Conservation (phyloP, 2,329 filamentous ascomycete species). For the Thermomyces lanuginosus region DNA sequence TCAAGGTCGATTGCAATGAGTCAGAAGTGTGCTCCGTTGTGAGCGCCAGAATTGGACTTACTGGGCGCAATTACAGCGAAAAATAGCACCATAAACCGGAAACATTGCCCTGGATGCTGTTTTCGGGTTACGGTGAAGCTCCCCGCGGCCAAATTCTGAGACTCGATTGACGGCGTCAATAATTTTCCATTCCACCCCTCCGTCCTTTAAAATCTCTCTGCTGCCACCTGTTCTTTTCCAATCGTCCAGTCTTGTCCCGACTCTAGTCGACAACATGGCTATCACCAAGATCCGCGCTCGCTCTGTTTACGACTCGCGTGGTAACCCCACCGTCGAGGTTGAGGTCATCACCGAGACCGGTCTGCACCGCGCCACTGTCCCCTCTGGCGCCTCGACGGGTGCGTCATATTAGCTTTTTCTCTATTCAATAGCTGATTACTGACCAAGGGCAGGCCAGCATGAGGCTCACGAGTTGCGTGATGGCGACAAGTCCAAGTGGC, state of each 20-base stretch:
- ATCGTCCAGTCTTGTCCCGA: conserved; percentile 2
- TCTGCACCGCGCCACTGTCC: conserved; percentile 92
- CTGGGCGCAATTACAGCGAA: too few relatives aligned
- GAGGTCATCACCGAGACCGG: conserved; percentile 92
- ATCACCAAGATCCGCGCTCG: conserved; percentile 83
- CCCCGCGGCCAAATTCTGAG: too few relatives aligned
- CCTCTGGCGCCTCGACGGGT: conserved; percentile 91
- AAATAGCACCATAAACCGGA: too few relatives aligned
- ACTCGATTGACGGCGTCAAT: too few relatives aligned
- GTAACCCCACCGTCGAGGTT: conserved; percentile 97
- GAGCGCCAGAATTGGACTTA: too few relatives aligned
- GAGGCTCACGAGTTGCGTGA: conserved; percentile 85
- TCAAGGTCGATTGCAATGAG: too few relatives aligned
- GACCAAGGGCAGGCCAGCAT: conserved; percentile 50
- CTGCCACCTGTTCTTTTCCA: too few relatives aligned
- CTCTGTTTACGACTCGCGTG: conserved; percentile 95
- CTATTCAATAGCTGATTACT: conserved; percentile 6
- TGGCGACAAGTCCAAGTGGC: conserved; percentile 74
- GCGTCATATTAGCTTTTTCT: conserved; percentile 22
- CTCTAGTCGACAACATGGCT: conserved; percentile 48
- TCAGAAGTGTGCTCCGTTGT: too few relatives aligned
- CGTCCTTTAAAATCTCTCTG: too few relatives aligned
- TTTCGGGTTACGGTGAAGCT: too few relatives aligned
- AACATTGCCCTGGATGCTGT: too few relatives aligned
- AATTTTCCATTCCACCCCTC: too few relatives aligned